Percentiles rank a stretch among this genome's conserved stretches.
phyloP scores from a whole-genome alignment of 164 flowering plant genomes.

The Chimonanthus salicifolius region DNA sequence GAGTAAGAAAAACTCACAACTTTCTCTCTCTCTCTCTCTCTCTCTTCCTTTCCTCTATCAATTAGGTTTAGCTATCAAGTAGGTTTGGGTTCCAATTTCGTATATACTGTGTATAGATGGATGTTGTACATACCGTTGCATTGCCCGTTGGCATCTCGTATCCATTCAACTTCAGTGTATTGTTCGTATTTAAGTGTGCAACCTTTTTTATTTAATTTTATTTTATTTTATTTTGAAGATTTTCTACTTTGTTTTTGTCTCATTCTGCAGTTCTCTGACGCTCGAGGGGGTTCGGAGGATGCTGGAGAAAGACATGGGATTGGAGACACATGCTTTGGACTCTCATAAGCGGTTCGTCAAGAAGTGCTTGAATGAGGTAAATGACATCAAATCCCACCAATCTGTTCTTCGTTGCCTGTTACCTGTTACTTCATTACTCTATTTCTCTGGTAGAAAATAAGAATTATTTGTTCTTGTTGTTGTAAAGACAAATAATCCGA shows the following conservation, averaged over 20 bases:
- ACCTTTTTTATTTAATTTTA: not conserved
- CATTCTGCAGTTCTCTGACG: slow-evolving; percentile 57
- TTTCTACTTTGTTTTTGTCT: not conserved
- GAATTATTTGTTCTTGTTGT: too few relatives aligned
- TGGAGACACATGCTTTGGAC: slow-evolving; percentile 65
- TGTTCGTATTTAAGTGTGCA: not conserved
- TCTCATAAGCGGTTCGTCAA: slow-evolving; percentile 71
- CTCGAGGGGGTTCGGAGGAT: slow-evolving; percentile 69
- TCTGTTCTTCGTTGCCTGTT: not conserved
- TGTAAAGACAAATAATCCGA: too few relatives aligned
- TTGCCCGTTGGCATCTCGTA: not conserved
- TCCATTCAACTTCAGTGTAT: not conserved
- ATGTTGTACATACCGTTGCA: not conserved
- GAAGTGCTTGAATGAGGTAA: slow-evolving; percentile 60
- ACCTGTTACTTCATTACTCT: too few relatives aligned
- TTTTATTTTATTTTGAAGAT: not conserved
- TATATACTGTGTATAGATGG: not conserved
- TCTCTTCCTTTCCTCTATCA: not conserved
- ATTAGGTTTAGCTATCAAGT: not conserved
- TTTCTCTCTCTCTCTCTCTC: not conserved
- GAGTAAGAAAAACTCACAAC: slow-evolving; percentile 31
- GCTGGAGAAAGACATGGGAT: slow-evolving; percentile 72
- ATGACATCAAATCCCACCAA: not conserved
- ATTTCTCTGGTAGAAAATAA: too few relatives aligned
- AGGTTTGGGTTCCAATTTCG: slow-evolving; percentile 3